Evolutionary conservation across 2,329 filamentous ascomycete genomes (phyloP).

Genomic region (Sclerotinia subarctica): DNA sequence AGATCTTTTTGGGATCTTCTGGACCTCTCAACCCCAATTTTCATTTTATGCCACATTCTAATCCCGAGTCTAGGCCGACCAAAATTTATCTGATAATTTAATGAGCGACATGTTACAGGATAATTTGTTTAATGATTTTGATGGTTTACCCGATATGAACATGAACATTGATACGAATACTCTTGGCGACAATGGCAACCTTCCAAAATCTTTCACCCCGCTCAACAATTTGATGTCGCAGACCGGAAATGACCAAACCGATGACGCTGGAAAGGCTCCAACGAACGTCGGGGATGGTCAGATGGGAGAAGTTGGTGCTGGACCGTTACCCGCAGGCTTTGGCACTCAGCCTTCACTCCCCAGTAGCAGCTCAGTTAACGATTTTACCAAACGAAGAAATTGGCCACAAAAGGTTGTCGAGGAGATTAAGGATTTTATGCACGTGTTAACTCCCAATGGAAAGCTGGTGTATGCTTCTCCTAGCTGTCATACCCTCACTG

Average conservation of each 20-base stretch:
- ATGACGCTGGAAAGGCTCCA: constrained; percentile 21
- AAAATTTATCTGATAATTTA: constrained; percentile 32
- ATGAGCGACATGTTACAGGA: constrained; percentile 46
- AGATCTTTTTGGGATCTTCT: constrained; percentile 3
- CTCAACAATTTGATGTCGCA: constrained; percentile 26
- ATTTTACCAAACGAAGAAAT: constrained; percentile 65
- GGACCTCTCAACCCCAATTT: not conserved
- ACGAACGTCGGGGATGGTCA: constrained; percentile 26
- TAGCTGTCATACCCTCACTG: constrained; percentile 70
- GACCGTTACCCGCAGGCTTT: constrained; percentile 37
- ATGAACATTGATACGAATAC: constrained; percentile 44
- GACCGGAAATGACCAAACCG: constrained; percentile 25
- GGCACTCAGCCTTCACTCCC: constrained; percentile 31
- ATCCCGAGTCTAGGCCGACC: constrained; percentile 21
- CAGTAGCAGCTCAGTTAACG: constrained; percentile 55
- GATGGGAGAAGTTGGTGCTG: constrained; percentile 35
- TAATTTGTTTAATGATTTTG: constrained; percentile 41
- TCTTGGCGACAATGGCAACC: constrained; percentile 24
- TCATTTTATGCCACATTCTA: constrained; percentile 6
- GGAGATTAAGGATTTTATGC: constrained; percentile 82
- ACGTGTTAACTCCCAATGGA: constrained; percentile 82
- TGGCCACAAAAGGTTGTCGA: constrained; percentile 89
- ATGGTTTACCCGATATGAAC: constrained; percentile 44
- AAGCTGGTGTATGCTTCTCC: constrained; percentile 84
- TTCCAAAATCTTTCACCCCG: constrained; percentile 35